phyloP scores from a whole-genome alignment of 805 yeast genomes.

The Ogataea angusta region DNA sequence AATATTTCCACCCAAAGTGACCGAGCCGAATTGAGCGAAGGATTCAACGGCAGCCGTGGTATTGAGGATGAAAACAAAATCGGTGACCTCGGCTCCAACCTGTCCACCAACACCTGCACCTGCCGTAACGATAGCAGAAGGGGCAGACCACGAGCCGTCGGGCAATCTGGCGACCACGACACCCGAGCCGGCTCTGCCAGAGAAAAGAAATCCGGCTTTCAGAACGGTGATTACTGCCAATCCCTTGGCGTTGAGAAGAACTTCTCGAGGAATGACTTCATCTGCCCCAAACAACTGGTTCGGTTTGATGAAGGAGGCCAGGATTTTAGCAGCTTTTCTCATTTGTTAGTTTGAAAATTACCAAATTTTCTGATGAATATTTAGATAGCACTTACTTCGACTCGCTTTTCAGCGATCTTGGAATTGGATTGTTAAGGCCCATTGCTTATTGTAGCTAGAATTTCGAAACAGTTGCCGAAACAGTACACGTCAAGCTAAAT shows the following conservation, averaged over 20 bases:
- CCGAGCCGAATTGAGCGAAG: slow-evolving; percentile 90
- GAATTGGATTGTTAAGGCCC: slow-evolving; percentile 94
- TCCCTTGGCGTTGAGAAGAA: slow-evolving; percentile 87
- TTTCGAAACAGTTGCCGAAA: background rate
- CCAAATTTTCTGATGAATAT: too few species aligned
- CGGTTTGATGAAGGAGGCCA: slow-evolving; percentile 89
- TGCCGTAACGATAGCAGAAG: slow-evolving; percentile 91
- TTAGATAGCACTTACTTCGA: slow-evolving; percentile 56
- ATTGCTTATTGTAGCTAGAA: slow-evolving; percentile 29
- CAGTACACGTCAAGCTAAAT: slow-evolving; percentile 7
- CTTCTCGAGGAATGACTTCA: slow-evolving; percentile 82
- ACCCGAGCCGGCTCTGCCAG: slow-evolving; percentile 98
- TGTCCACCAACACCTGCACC: slow-evolving; percentile 99
- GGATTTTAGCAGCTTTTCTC: slow-evolving; percentile 89
- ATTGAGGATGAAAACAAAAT: slow-evolving; percentile 90
- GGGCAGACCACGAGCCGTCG: slow-evolving; percentile 97
- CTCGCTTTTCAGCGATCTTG: slow-evolving; percentile 84
- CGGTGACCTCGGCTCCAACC: slow-evolving; percentile 94
- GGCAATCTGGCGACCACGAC: slow-evolving; percentile 90
- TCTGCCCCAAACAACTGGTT: slow-evolving; percentile 91
- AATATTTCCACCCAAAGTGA: slow-evolving; percentile 91
- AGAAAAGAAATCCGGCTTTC: slow-evolving; percentile 93
- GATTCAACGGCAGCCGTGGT: slow-evolving; percentile 85
- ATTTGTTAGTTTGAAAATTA: slow-evolving; percentile 1
- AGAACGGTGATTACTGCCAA: slow-evolving; percentile 89